phyloP scores from a whole-genome alignment of 2,329 filamentous ascomycete species.

The Ophiocordyceps camponoti-floridani region DNA sequence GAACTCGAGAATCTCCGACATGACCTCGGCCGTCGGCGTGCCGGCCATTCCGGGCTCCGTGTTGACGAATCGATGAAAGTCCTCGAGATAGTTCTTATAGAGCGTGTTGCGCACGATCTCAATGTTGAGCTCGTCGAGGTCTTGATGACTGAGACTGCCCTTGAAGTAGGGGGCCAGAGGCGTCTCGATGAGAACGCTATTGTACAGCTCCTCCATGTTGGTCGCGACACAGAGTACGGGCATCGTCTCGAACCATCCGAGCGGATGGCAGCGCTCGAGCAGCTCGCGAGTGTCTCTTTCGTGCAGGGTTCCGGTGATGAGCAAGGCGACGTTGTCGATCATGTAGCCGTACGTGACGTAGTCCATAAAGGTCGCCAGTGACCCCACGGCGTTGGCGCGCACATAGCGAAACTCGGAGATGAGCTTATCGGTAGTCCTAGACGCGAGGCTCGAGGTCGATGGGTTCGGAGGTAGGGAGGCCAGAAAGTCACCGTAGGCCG shows the following conservation, averaged over 20 bases:
- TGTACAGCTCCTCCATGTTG: conserved; percentile 97
- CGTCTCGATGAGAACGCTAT: conserved; percentile 92
- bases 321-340: conserved; percentile 97
- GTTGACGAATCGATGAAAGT: conserved; percentile 92
- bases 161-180: conserved; percentile 96
- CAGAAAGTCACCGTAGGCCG: conserved; percentile 94
- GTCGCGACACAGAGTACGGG: conserved; percentile 94
- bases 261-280: conserved; percentile 84
- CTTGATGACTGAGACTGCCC: conserved; percentile 84
- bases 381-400: conserved; percentile 81
- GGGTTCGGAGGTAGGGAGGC: conserved; percentile 86
- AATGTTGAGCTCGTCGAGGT: conserved; percentile 96
- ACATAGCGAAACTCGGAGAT: conserved; percentile 95
- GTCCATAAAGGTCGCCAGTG: conserved; percentile 88
- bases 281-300: conserved; percentile 93
- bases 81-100: conserved; percentile 98
- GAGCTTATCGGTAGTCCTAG: conserved; percentile 94
- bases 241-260: conserved; percentile 99
- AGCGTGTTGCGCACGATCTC: conserved; percentile 97
- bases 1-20: conserved; percentile 91
- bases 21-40: conserved; percentile 82
- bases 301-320: conserved; percentile 95
- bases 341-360: conserved; percentile 99
- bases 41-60: conserved; percentile 70
- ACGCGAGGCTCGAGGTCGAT: conserved; percentile 83